Evolutionary conservation across 2,329 filamentous ascomycete species (phyloP), one percentile per base, ranked within the genome.

Genomic region (Aspergillus floridensis): DNA sequence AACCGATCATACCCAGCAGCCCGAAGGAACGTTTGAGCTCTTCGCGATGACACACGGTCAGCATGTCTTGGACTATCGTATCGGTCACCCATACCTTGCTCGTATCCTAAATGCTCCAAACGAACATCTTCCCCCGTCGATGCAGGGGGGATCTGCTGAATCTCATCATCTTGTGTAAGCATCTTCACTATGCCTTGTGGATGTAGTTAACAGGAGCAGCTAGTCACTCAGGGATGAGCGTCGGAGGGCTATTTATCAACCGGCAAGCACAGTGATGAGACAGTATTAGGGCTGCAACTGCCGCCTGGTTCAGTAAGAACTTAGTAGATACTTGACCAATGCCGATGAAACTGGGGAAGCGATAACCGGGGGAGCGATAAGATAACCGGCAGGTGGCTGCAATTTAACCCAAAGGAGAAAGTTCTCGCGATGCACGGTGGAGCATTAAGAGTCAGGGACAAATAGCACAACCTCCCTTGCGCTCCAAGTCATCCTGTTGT

Each of bases 21-120:
- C 81, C 76, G 64, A 86, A 86, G 8, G 77, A 81, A 8, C 83
- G 81, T 68, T 84, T 84, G 63, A 86, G 77, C 69, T 86, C 82
- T 83, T 59, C 24, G 7, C 2, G 26, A 53, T 6, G 11, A 46
- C 8, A 11, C 8, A 35, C 5, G 16, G 35, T 62, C 7, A 56
- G 31, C 51, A 31, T 14, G 19, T 4, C 32, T 41, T 10, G 11
- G 6, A 49, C 11, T 2, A 2, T 3, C 14, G 49, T 26, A 16
- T 55, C 1, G 21, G 21, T 14, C 10, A 3, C 8, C 7, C 66
- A 59, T 61, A 74, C 73, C 73, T 61, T 77, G 75, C 66, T 76
- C 72, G 60, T 77, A 77, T 24, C 75, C 75, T 59, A 77, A 47
- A 49, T 74, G 66, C 59, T 72, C 73, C n/a, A 77, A 63, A 16